These are phyloP conservation scores for Cicer pinnatifidum DNA, from an alignment of 306 rosid genomes.

Conservation along the genomic window DNA sequence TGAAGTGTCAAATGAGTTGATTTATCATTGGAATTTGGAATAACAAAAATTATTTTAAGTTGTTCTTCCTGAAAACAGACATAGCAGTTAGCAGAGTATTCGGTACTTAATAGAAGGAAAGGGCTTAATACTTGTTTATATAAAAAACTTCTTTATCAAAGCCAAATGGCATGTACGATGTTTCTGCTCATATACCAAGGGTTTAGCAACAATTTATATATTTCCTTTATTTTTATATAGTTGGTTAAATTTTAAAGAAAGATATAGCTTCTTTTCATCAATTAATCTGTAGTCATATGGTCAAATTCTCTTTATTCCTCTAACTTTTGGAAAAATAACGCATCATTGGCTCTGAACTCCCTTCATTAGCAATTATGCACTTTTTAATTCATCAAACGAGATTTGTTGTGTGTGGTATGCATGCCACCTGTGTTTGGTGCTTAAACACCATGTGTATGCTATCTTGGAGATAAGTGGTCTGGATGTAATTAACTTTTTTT, in stretches of 20 bases:
- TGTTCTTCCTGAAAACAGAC: conserved; percentile 1
- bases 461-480: conserved; percentile 21
- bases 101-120: conserved; percentile 23
- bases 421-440: conserved; percentile 25
- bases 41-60: background rate
- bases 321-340: background rate
- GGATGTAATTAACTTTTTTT: conserved; percentile 5
- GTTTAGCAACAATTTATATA: background rate
- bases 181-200: conserved; percentile 15
- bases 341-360: conserved; percentile 5
- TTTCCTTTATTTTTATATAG: background rate
- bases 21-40: background rate
- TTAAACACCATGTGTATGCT: conserved; percentile 7
- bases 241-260: conserved; percentile 2
- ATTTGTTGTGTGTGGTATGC: conserved; percentile 28
- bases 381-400: conserved; percentile 7
- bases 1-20: background rate
- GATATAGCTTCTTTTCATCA: background rate
- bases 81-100: background rate
- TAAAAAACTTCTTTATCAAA: background rate
- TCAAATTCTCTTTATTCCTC: conserved; percentile 1
- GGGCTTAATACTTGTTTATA: conserved; percentile 4
- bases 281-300: conserved; percentile 2
- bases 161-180: background rate
- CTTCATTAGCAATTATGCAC: conserved; percentile 3